Percentiles rank a stretch among this genome's conserved stretches.
Conservation (phyloP, 2,329 filamentous ascomycete genomes). For the Lachnellula suecica region DNA sequence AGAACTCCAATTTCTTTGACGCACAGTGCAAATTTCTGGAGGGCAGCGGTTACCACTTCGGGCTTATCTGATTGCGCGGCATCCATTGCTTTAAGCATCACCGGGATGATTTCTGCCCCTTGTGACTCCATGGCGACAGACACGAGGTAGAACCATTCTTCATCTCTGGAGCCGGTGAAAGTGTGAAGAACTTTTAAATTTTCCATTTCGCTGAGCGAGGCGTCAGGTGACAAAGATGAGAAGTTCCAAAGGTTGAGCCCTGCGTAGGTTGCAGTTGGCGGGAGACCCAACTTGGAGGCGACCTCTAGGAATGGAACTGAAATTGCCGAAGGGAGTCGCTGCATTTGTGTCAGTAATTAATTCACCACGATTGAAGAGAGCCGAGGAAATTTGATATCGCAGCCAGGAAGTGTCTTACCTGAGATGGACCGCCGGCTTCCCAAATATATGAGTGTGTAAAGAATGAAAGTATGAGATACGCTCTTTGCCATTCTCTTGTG, state of each 20-base stretch:
- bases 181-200: conserved; percentile 73
- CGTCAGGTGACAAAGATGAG: conserved; percentile 57
- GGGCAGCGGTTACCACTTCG: conserved; percentile 57
- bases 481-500: conserved; percentile 76
- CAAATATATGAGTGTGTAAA: conserved; percentile 86
- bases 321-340: conserved; percentile 71
- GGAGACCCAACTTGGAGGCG: conserved; percentile 74
- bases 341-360: conserved; percentile 21
- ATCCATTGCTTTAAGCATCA: conserved; percentile 75
- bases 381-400: too few species aligned
- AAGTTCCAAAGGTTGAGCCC: conserved; percentile 91
- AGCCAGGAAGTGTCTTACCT: too few species aligned
- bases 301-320: conserved; percentile 74
- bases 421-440: conserved; percentile 73
- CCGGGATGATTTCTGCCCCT: conserved; percentile 70
- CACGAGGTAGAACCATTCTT: conserved; percentile 92
- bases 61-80: conserved; percentile 64
- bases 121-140: conserved; percentile 88
- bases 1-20: conserved; percentile 68
- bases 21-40: conserved; percentile 64
- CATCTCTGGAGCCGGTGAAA: conserved; percentile 84
- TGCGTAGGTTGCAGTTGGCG: conserved; percentile 88
- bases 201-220: conserved; percentile 43
- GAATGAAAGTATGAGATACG: conserved; percentile 77
- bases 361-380: too few species aligned